phyloP scores from a whole-genome alignment of 306 rosid genomes.

The Argentina anserina region DNA sequence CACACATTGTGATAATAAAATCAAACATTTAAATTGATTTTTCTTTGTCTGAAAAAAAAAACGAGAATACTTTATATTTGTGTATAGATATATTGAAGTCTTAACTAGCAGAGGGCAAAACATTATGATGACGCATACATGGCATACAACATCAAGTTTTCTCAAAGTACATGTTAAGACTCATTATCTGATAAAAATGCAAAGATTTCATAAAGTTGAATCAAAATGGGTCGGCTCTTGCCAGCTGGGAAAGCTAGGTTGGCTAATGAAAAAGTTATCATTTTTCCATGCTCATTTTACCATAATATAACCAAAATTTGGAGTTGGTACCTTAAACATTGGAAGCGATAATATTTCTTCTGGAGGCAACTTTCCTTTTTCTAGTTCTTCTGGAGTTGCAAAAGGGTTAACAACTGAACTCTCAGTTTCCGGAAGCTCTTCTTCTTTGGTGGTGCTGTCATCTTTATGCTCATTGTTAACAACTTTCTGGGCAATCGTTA shows the following conservation, averaged over 20 bases:
- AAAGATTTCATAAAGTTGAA: background rate
- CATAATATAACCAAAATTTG: conserved; percentile 12
- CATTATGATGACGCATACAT: background rate
- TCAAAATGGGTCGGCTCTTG: background rate
- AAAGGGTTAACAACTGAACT: conserved; percentile 42
- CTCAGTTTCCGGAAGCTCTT: conserved; percentile 51
- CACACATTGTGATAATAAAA: background rate
- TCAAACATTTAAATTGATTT: background rate
- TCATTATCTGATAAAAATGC: background rate
- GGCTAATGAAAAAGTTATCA: background rate
- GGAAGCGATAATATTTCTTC: conserved; percentile 92
- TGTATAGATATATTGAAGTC: no score
- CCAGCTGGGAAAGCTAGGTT: background rate
- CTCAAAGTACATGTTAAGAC: background rate
- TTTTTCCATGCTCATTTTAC: background rate
- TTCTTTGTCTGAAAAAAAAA: background rate
- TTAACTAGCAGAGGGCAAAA: background rate
- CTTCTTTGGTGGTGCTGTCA: conserved; percentile 35
- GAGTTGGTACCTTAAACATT: conserved; percentile 74
- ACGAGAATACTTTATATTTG: background rate
- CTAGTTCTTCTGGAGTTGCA: conserved; percentile 68
- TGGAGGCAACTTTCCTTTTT: conserved; percentile 72
- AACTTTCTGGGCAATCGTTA: conserved; percentile 62
- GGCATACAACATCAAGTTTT: background rate
- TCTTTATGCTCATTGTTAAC: conserved; percentile 45